A percentile compares a stretch with the other conserved stretches of the same genome.
Conservation (phyloP, 1,284 basidiomycete species). For the Trichosporon asahii region DNA sequence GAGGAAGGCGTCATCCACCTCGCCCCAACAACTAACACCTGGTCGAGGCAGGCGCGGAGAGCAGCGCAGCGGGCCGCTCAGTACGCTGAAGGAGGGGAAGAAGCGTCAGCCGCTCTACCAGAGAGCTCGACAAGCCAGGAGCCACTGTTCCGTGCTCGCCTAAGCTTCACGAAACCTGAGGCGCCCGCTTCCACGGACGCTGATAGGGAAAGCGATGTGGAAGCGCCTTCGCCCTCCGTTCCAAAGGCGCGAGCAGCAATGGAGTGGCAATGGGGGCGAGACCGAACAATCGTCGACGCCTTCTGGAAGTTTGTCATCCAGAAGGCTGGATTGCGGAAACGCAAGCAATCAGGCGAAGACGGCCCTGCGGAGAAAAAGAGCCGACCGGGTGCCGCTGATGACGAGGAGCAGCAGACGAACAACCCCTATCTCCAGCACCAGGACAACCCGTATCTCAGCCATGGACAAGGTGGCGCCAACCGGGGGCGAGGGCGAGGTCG, state of each 20-base stretch:
- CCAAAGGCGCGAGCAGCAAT: slow-evolving; percentile 50
- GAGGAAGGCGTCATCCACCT: slow-evolving; percentile 44
- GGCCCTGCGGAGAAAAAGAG: slow-evolving; percentile 6
- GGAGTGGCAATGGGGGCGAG: slow-evolving; percentile 64
- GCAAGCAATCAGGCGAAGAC: background rate
- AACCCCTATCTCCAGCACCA: background rate
- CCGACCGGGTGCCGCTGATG: background rate
- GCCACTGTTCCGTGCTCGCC: slow-evolving; percentile 37
- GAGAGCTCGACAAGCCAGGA: background rate
- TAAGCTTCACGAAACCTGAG: slow-evolving; percentile 13
- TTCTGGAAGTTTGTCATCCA: slow-evolving; percentile 62
- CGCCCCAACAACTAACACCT: slow-evolving; percentile 60
- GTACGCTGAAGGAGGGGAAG: background rate
- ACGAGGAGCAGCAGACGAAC: background rate
- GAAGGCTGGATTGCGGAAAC: slow-evolving; percentile 45
- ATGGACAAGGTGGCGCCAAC: background rate
- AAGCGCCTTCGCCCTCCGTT: background rate
- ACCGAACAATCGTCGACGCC: slow-evolving; percentile 63
- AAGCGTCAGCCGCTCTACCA: background rate
- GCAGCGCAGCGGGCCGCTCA: slow-evolving; percentile 38
- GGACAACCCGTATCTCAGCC: background rate
- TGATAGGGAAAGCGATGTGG: slow-evolving; percentile 4
- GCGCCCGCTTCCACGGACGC: slow-evolving; percentile 15
- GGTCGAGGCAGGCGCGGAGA: slow-evolving; percentile 65
- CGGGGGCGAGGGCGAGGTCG: slow-evolving; percentile 1